Base-by-base conservation (phyloP, 2,329 filamentous ascomycete genomes). In the Graphilbum fragrans region DNA sequence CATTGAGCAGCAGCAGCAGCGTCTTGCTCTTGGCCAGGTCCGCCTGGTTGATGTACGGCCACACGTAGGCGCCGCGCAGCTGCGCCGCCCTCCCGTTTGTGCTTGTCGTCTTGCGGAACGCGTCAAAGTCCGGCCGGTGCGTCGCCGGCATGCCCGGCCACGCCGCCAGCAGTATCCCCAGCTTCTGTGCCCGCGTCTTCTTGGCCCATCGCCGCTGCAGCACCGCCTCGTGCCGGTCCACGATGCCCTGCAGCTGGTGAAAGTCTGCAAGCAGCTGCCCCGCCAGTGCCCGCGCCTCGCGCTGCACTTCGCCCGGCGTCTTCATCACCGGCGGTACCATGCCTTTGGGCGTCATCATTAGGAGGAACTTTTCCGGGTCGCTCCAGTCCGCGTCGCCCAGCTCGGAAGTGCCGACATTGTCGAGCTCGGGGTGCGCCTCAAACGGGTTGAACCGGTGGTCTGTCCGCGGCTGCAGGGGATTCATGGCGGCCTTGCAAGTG, bases 41-140 rank as follows among this genome's bases (percentile, higher is more conserved):
- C 41, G 79, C 69, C 33, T 70, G 58, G 47, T 79, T 80, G 51
- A 79, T 66, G 36, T 68, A 60, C 0, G 74, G 74, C 61, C 64
- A 75, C 34, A 72, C 18, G 20, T 38, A 33, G 2, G 35, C 29
- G 1, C 19, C 27, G 12, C 43, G 43, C 20, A 19, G 37, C 33
- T 52, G 45, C 57, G 73, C 9, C 17, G 9, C 17, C 18, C 36
- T 21, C 27, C 6, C 10, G 5, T 5, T 8, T 18, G 2, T 14
- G n/a, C n/a, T n/a, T 5, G 11, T 18, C 3, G 20, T 20, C 6
- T 39, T 31, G 23, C 43, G 38, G 5, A 38, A 10, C 2, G 38
- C 38, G 4, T 51, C 52, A 20, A 73, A 69, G 43, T 78, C 73
- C 0, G 73, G 71, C 0, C 69, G 67, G 51, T 77, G 72, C 0